phyloP scores from a whole-genome alignment of 2,329 filamentous ascomycete species.

The Zelopaecilomyces penicillatus region DNA sequence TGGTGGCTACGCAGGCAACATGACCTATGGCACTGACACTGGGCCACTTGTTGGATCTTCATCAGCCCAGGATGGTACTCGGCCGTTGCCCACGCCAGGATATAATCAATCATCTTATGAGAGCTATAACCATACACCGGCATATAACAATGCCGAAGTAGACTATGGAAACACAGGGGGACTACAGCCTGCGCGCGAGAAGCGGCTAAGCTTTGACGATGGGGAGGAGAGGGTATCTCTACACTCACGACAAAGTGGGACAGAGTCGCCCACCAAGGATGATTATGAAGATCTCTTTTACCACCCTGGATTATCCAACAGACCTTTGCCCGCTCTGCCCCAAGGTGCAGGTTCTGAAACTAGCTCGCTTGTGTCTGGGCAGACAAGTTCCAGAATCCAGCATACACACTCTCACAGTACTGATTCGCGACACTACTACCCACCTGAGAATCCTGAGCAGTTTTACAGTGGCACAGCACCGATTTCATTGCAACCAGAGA shows the following conservation, averaged over 20 bases:
- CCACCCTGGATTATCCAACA: slow-evolving; percentile 67
- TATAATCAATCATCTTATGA: slow-evolving; percentile 20
- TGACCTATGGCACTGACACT: slow-evolving; percentile 42
- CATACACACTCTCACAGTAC: slow-evolving; percentile 41
- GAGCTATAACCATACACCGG: slow-evolving; percentile 25
- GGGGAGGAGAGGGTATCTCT: slow-evolving; percentile 68
- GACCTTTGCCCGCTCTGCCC: slow-evolving; percentile 55
- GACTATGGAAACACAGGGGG: slow-evolving; percentile 90
- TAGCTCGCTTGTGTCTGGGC: slow-evolving; percentile 41
- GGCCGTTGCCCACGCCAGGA: slow-evolving; percentile 41
- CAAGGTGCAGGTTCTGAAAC: slow-evolving; percentile 49
- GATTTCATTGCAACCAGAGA: slow-evolving; percentile 43
- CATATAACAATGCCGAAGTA: slow-evolving; percentile 57
- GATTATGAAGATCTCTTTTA: slow-evolving; percentile 90
- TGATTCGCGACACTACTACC: slow-evolving; percentile 31
- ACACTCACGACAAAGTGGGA: slow-evolving; percentile 47
- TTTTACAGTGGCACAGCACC: slow-evolving; percentile 32
- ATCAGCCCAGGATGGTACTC: slow-evolving; percentile 34
- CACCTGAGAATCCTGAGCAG: slow-evolving; percentile 39
- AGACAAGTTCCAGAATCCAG: slow-evolving; percentile 36
- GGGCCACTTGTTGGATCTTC: slow-evolving; percentile 27
- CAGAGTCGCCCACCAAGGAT: slow-evolving; percentile 59
- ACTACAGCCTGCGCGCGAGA: slow-evolving; percentile 62
- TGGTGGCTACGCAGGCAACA: slow-evolving; percentile 55
- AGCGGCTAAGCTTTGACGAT: slow-evolving; percentile 84